phyloP scores from a whole-genome alignment of 176 grass and related monocot genomes.

The Bolboschoenus planiculmis region DNA sequence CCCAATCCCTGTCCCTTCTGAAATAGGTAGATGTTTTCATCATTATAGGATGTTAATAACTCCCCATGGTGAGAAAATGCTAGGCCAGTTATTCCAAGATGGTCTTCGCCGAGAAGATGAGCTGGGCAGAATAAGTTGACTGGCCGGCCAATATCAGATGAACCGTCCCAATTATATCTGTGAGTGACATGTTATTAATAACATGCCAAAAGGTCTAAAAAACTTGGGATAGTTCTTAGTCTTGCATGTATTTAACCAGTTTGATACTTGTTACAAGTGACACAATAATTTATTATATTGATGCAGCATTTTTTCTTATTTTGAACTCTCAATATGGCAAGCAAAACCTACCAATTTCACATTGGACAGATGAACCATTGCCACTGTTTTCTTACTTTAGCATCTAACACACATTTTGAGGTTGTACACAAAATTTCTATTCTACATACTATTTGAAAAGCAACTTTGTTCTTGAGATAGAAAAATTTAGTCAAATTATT shows the following conservation, averaged over 20 bases:
- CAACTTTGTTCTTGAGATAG: background rate
- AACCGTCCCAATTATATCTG: slow-evolving; percentile 52
- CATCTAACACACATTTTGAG: background rate
- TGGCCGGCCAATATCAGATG: slow-evolving; percentile 41
- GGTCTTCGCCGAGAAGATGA: slow-evolving; percentile 46
- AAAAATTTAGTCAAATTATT: background rate
- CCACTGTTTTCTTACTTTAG: background rate
- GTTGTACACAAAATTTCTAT: background rate
- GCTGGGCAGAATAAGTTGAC: slow-evolving; percentile 56
- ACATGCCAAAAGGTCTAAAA: background rate
- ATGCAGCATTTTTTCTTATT: background rate
- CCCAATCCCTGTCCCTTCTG: slow-evolving; percentile 67
- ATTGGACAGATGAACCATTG: background rate
- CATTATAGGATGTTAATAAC: slow-evolving; percentile 54
- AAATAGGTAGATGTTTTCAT: slow-evolving; percentile 84
- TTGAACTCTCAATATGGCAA: background rate
- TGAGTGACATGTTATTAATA: background rate
- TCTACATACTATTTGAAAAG: background rate
- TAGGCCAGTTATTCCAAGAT: slow-evolving; percentile 77
- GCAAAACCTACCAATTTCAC: background rate
- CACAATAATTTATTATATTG: background rate
- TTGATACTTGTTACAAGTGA: background rate
- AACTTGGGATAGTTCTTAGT: background rate
- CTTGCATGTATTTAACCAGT: background rate
- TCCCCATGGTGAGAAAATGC: slow-evolving; percentile 74